Evolutionary conservation across 169 alveolate species (phyloP).

Genomic region (Fabrea salina): DNA sequence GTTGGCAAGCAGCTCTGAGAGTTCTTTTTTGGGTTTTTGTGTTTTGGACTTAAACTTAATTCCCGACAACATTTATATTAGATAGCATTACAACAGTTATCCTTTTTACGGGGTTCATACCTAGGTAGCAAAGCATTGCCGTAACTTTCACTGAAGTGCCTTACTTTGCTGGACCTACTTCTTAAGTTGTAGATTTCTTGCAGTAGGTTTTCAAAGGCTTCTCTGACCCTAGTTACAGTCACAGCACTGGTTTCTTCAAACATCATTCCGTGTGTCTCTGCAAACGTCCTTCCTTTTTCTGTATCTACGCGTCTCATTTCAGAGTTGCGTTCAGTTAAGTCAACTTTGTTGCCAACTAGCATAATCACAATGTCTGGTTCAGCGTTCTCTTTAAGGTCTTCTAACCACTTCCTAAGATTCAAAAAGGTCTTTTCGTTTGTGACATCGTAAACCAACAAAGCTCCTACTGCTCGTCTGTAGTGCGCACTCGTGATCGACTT

Average conservation of each 20-base stretch:
- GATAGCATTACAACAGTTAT: too few species aligned
- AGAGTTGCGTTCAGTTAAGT: slow-evolving; percentile 82
- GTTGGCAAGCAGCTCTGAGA: not conserved
- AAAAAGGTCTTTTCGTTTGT: slow-evolving; percentile 92
- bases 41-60: not conserved
- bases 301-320: slow-evolving; percentile 35
- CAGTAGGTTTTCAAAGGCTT: slow-evolving; percentile 25
- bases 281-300: not conserved
- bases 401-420: slow-evolving; percentile 88
- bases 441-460: slow-evolving; percentile 94
- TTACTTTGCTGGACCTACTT: not conserved
- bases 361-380: slow-evolving; percentile 98
- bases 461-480: slow-evolving; percentile 96
- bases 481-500: slow-evolving; percentile 84
- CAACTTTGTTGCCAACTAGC: slow-evolving; percentile 99
- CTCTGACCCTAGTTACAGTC: not conserved
- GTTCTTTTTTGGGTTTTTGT: too few species aligned
- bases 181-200: slow-evolving; percentile 1
- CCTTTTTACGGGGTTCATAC: too few species aligned
- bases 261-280: not conserved
- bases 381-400: slow-evolving; percentile 95
- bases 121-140: too few species aligned
- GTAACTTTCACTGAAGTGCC: too few species aligned
- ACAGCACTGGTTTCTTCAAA: slow-evolving; percentile 26
- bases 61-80: not conserved